Conservation (phyloP, 2,329 filamentous ascomycete genomes). For the Cadophora malorum region DNA sequence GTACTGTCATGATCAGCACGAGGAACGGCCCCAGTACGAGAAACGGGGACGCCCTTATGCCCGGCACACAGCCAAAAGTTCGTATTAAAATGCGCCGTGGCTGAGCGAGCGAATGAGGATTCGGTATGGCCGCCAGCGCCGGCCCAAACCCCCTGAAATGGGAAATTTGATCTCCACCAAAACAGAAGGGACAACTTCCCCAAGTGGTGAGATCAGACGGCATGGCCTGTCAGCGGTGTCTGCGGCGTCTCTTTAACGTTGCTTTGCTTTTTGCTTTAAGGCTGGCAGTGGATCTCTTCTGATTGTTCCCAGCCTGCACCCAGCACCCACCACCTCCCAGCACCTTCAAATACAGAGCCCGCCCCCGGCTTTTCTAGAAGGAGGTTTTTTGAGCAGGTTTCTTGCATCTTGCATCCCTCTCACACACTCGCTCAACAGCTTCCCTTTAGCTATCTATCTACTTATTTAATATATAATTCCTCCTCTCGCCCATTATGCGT, state of each 20-base stretch:
- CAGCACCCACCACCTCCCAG: not conserved
- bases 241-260: constrained; percentile 11
- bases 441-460: not conserved
- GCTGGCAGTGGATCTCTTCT: not conserved
- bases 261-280: not conserved
- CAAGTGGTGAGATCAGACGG: constrained; percentile 16
- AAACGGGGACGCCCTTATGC: constrained; percentile 1
- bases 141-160: constrained; percentile 9
- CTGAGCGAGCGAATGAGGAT: not conserved
- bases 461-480: constrained; percentile 14
- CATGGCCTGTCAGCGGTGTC: constrained; percentile 9
- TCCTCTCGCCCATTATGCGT: constrained; percentile 20
- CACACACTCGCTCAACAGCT: constrained; percentile 12
- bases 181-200: not conserved
- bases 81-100: constrained; percentile 8
- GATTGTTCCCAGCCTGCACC: not conserved
- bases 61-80: not conserved
- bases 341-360: constrained; percentile 14
- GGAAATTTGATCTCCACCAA: constrained; percentile 18
- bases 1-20: constrained; percentile 8
- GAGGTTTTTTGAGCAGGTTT: constrained; percentile 8
- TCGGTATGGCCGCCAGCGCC: not conserved
- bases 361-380: not conserved
- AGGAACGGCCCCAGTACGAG: constrained; percentile 14
- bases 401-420: constrained; percentile 19